phyloP scores from a whole-genome alignment of 768 basidiomycete species.

The Calocera cornea region DNA sequence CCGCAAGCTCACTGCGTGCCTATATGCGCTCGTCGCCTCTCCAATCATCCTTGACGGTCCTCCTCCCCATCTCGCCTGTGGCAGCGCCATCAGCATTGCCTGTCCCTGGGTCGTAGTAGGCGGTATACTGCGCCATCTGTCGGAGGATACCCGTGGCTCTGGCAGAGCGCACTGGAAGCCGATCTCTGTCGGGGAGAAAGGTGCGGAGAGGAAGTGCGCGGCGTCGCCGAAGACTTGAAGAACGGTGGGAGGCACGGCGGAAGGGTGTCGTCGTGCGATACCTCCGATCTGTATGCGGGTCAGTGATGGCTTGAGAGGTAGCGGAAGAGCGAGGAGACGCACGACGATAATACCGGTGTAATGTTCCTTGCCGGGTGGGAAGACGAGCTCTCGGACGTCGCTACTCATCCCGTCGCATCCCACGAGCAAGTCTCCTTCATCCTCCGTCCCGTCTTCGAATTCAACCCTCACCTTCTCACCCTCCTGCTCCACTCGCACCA shows the following conservation, averaged over 20 bases:
- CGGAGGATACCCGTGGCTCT: no score
- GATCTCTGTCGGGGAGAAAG: no score
- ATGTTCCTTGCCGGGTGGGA: constrained; percentile 26
- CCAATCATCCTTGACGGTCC: not conserved
- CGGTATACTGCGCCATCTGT: no score
- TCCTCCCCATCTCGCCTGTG: not conserved
- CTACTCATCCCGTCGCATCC: constrained; percentile 37
- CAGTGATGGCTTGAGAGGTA: no score
- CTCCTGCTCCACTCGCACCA: constrained; percentile 24
- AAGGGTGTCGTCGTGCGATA: not conserved
- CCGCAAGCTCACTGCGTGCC: not conserved
- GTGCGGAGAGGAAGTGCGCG: no score
- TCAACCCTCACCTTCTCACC: constrained; percentile 22
- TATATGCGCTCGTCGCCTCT: not conserved
- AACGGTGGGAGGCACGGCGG: no score
- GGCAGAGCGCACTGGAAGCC: no score
- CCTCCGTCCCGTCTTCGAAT: constrained; percentile 27
- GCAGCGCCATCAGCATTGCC: not conserved
- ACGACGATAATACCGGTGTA: constrained; percentile 26
- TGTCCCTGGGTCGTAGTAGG: not conserved
- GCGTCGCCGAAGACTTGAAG: no score
- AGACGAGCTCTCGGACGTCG: constrained; percentile 25
- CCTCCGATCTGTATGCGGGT: constrained; percentile 19
- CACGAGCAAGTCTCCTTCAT: constrained; percentile 29
- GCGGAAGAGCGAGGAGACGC: no score